phyloP scores from a whole-genome alignment of 768 basidiomycete genomes.

The Pleurotus ostreatus region DNA sequence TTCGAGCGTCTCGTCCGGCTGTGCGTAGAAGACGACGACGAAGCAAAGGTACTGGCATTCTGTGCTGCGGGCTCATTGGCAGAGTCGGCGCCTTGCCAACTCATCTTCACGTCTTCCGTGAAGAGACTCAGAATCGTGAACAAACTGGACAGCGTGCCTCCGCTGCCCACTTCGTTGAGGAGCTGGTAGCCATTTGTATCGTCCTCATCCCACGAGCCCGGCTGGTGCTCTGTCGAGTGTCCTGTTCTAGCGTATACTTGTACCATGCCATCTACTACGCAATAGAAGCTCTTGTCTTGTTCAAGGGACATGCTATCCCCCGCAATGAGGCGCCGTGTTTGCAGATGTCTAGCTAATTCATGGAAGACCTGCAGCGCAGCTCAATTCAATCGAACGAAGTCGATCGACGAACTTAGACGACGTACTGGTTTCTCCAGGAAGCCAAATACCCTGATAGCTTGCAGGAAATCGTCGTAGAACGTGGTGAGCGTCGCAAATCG shows the following conservation, averaged over 20 bases:
- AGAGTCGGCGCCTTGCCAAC: slow-evolving; percentile 74
- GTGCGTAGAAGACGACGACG: slow-evolving; percentile 19
- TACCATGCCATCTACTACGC: slow-evolving; percentile 96
- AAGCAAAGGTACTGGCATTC: neutral
- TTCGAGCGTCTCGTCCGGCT: slow-evolving; percentile 37
- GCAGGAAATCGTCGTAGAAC: slow-evolving; percentile 94
- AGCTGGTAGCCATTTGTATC: slow-evolving; percentile 95
- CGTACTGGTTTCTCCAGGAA: slow-evolving; percentile 94
- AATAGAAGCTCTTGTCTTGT: slow-evolving; percentile 94
- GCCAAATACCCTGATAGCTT: slow-evolving; percentile 95
- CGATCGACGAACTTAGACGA: neutral
- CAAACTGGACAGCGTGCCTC: slow-evolving; percentile 91
- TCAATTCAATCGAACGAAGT: too few relatives aligned
- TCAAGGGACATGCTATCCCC: slow-evolving; percentile 92
- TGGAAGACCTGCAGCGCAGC: slow-evolving; percentile 73
- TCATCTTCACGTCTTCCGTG: slow-evolving; percentile 89
- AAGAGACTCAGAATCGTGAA: slow-evolving; percentile 97
- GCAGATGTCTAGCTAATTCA: slow-evolving; percentile 92
- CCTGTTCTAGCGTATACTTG: slow-evolving; percentile 84
- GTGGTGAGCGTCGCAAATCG: slow-evolving; percentile 75
- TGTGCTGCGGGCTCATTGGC: slow-evolving; percentile 12
- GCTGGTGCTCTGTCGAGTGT: slow-evolving; percentile 39
- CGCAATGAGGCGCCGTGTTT: slow-evolving; percentile 92
- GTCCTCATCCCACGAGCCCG: slow-evolving; percentile 73
- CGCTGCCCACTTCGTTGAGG: slow-evolving; percentile 92